These are phyloP conservation scores for Cadophora gregata DNA, from an alignment of 2,329 filamentous ascomycete species.

Conservation along the genomic window DNA sequence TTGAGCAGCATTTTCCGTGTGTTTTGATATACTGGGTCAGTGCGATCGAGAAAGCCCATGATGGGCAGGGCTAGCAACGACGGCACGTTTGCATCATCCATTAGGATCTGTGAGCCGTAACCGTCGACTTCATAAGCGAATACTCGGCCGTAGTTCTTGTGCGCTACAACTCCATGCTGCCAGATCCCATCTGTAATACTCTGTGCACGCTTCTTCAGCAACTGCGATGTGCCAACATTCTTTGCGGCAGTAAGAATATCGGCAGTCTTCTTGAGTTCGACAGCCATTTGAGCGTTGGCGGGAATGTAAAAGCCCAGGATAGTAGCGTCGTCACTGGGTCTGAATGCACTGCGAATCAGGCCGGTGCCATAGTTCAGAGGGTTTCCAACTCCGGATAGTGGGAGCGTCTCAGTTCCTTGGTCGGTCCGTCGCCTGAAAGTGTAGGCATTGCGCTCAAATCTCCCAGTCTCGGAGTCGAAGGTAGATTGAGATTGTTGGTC, in stretches of 20 bases:
- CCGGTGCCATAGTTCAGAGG: slow-evolving; percentile 85
- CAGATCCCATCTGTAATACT: slow-evolving; percentile 78
- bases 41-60: slow-evolving; percentile 72
- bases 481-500: slow-evolving; percentile 81
- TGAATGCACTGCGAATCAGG: slow-evolving; percentile 87
- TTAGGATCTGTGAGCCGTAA: slow-evolving; percentile 80
- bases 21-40: slow-evolving; percentile 81
- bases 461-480: slow-evolving; percentile 71
- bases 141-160: slow-evolving; percentile 76
- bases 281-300: slow-evolving; percentile 93
- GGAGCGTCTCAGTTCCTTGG: slow-evolving; percentile 88
- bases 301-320: slow-evolving; percentile 96
- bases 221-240: slow-evolving; percentile 57
- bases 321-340: slow-evolving; percentile 93
- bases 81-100: slow-evolving; percentile 90
- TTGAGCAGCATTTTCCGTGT: slow-evolving; percentile 72
- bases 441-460: slow-evolving; percentile 76
- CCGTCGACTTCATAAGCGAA: slow-evolving; percentile 91
- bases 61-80: slow-evolving; percentile 79
- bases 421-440: slow-evolving; percentile 85
- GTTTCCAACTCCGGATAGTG: slow-evolving; percentile 84
- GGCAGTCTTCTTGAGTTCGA: slow-evolving; percentile 80
- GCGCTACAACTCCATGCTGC: slow-evolving; percentile 81
- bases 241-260: slow-evolving; percentile 67
- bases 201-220: slow-evolving; percentile 63